Conservation (phyloP, 148 eudicot species). For the Diospyros kaki region DNA sequence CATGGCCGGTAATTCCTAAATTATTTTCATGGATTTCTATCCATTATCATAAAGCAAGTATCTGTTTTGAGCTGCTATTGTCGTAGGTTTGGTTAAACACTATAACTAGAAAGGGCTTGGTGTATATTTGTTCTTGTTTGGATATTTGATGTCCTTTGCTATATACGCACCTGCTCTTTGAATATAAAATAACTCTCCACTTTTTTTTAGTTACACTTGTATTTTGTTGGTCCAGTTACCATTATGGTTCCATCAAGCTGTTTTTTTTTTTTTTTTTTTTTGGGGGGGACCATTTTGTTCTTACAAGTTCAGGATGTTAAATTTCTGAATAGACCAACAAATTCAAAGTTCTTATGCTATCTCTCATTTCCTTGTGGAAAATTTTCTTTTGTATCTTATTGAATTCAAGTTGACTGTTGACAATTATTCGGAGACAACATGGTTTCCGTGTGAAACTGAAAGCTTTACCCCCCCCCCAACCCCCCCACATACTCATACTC, state of each 20-base stretch:
- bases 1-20: constrained; percentile 47
- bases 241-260: background rate
- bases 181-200: background rate
- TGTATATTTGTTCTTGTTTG: background rate
- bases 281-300: too few species aligned
- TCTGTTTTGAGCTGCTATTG: background rate
- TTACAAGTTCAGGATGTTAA: too few species aligned
- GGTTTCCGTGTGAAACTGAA: background rate
- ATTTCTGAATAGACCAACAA: background rate
- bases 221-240: background rate
- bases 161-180: background rate
- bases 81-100: background rate
- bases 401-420: background rate
- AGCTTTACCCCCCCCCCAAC: too few species aligned
- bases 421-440: background rate
- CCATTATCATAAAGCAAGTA: too few species aligned
- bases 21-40: background rate
- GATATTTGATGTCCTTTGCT: background rate
- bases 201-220: background rate
- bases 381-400: background rate
- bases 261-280: too few species aligned
- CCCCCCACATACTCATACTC: too few species aligned
- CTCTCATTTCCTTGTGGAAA: background rate
- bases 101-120: too few species aligned
- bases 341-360: background rate